These are phyloP conservation scores for Fagopyrum tataricum DNA, from an alignment of 148 eudicot species.

Conservation along the genomic window DNA sequence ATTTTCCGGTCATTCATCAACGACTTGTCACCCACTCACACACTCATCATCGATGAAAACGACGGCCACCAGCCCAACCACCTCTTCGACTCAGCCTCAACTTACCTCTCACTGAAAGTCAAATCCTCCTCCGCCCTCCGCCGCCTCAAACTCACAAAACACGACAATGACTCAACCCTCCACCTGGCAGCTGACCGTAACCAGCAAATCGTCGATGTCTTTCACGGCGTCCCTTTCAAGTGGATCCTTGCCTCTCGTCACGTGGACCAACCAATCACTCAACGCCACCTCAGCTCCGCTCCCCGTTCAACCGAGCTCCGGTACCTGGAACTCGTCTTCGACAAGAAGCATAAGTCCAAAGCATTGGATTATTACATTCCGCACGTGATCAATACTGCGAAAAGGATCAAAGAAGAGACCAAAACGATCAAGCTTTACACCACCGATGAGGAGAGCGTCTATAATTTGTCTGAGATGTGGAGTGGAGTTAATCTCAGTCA, in stretches of 20 bases:
- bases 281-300: constrained; percentile 24
- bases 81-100: constrained; percentile 41
- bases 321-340: constrained; percentile 26
- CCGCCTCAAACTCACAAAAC: constrained; percentile 35
- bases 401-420: constrained; percentile 18
- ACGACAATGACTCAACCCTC: constrained; percentile 20
- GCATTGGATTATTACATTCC: constrained; percentile 42
- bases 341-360: constrained; percentile 19
- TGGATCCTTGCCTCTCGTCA: constrained; percentile 30
- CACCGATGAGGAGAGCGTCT: constrained; percentile 8
- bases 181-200: constrained; percentile 28
- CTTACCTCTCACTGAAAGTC: constrained; percentile 29
- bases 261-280: constrained; percentile 15
- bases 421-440: constrained; percentile 37
- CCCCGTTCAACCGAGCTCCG: constrained; percentile 22
- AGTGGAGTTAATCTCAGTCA: constrained; percentile 51
- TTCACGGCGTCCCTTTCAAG: constrained; percentile 23
- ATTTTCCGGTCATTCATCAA: constrained; percentile 23
- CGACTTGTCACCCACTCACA: constrained; percentile 30
- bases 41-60: constrained; percentile 43
- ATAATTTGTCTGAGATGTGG: neutral
- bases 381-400: constrained; percentile 19
- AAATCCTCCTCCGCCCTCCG: constrained; percentile 13
- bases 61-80: constrained; percentile 35
- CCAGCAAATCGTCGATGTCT: constrained; percentile 28